phyloP scores from a whole-genome alignment of 345 rosid genomes.

The Atalantia buxifolia region DNA sequence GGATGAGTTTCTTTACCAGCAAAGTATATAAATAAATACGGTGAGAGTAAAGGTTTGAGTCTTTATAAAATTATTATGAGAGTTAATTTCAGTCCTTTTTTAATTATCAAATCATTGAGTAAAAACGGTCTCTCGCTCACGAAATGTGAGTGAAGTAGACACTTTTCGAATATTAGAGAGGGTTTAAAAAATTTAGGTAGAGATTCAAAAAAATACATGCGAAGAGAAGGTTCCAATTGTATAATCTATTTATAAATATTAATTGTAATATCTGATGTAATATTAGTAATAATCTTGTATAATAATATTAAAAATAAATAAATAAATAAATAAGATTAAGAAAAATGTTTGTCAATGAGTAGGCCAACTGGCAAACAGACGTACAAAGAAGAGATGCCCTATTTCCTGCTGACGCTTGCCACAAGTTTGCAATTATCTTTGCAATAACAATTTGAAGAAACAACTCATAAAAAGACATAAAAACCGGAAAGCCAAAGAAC shows the following conservation, averaged over 20 bases:
- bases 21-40: background rate
- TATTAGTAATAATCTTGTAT: accelerated
- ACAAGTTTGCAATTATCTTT: background rate
- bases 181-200: accelerated
- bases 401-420: background rate
- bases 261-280: too few species aligned
- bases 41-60: too few species aligned
- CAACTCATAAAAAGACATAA: background rate
- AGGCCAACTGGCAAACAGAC: too few species aligned
- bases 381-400: background rate
- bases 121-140: accelerated
- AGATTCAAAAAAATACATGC: accelerated
- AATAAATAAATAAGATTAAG: too few species aligned
- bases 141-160: accelerated
- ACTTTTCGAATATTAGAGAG: too few species aligned
- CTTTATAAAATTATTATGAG: too few species aligned
- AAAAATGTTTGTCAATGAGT: background rate
- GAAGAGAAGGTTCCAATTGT: accelerated
- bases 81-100: accelerated
- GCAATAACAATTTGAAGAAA: background rate
- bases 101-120: too few species aligned
- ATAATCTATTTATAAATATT: too few species aligned
- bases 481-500: background rate
- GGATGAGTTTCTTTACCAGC: background rate
- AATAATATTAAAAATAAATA: too few species aligned